Evolutionary conservation across 108 stramenopile species (phyloP).

Genomic region (Ochromonas danica): DNA sequence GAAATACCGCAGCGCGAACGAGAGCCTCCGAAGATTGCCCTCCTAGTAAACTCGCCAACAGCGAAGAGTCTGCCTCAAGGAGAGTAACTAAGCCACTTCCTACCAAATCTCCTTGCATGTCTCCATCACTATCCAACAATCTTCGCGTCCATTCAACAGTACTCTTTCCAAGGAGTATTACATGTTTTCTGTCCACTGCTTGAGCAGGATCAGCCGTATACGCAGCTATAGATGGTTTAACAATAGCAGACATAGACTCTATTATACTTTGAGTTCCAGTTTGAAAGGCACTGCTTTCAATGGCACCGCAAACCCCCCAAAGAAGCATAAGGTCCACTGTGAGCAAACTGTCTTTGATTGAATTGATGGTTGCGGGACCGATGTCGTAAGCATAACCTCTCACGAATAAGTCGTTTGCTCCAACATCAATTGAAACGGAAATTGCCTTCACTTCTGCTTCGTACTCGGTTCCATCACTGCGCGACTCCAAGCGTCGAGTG

Average conservation of each 20-base stretch:
- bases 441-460: not conserved
- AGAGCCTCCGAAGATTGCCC: too few species aligned
- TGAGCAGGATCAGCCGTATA: not conserved
- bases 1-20: too few species aligned
- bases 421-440: not conserved
- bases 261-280: not conserved
- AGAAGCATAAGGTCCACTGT: not conserved
- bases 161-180: not conserved
- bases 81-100: not conserved
- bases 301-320: not conserved
- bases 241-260: not conserved
- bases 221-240: not conserved
- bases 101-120: not conserved
- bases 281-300: not conserved
- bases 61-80: not conserved
- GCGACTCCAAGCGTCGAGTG: not conserved
- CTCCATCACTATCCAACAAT: not conserved
- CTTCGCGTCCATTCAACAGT: not conserved
- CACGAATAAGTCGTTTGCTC: not conserved
- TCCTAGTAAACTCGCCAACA: too few species aligned
- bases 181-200: not conserved
- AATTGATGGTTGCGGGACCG: not conserved
- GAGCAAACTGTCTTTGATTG: not conserved
- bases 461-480: not conserved
- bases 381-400: not conserved